phyloP scores from a whole-genome alignment of 108 stramenopile species.

The Epipyxis sp. region DNA sequence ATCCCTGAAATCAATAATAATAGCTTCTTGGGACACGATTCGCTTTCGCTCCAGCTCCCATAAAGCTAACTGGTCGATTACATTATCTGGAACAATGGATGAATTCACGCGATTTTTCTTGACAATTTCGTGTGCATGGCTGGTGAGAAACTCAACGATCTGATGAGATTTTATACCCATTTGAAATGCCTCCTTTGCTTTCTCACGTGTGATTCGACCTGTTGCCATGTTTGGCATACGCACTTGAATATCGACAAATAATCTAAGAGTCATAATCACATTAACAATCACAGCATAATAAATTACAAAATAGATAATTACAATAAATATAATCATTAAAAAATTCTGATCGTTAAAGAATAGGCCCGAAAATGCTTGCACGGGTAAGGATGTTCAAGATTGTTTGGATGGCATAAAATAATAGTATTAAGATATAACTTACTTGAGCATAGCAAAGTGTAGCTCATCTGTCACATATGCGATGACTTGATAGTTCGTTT shows the following conservation, averaged over 20 bases:
- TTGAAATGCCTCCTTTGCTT: slow-evolving; percentile 68
- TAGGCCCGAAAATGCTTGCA: too few relatives aligned
- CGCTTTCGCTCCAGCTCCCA: slow-evolving; percentile 76
- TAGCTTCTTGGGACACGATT: slow-evolving; percentile 34
- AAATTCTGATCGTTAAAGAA: too few relatives aligned
- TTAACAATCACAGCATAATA: too few relatives aligned
- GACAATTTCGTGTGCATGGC: slow-evolving; percentile 79
- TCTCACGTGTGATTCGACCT: slow-evolving; percentile 72
- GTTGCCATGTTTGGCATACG: slow-evolving; percentile 77
- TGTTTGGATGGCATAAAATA: too few relatives aligned
- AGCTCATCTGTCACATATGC: slow-evolving; percentile 68
- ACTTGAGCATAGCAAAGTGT: slow-evolving; percentile 76
- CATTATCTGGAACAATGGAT: slow-evolving; percentile 70
- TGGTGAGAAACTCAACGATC: slow-evolving; percentile 76
- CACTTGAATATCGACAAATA: slow-evolving; percentile 74
- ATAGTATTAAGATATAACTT: too few relatives aligned
- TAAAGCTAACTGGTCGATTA: slow-evolving; percentile 76
- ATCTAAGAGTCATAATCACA: too few relatives aligned
- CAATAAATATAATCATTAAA: too few relatives aligned
- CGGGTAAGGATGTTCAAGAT: too few relatives aligned
- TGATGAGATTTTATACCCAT: slow-evolving; percentile 72
- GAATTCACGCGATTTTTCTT: not conserved
- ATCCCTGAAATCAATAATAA: not conserved
- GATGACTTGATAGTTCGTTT: slow-evolving; percentile 83
- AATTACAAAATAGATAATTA: too few relatives aligned